A percentile compares a stretch with the other conserved stretches of the same genome.
Evolutionary conservation across 2,329 filamentous ascomycete species (phyloP).

Genomic region (Cladosporium velox): DNA sequence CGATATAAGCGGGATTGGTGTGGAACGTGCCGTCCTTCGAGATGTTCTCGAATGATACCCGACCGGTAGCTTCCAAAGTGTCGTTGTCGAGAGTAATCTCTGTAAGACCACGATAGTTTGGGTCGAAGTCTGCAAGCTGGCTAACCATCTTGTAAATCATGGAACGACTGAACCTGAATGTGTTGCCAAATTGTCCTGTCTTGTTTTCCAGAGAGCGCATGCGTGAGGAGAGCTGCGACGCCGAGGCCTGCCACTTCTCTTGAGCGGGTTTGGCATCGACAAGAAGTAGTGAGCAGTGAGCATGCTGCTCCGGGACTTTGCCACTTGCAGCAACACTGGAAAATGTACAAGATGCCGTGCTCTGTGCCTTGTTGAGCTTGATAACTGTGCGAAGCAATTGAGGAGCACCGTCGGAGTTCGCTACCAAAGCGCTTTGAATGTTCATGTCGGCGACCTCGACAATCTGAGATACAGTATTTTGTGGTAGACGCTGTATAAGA

Average conservation of each 20-base stretch:
- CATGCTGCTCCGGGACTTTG: constrained; percentile 61
- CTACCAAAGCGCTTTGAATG: constrained; percentile 70
- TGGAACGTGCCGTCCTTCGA: constrained; percentile 57
- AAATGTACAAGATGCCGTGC: constrained; percentile 56
- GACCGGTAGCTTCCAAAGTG: constrained; percentile 57
- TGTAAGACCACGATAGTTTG: constrained; percentile 59
- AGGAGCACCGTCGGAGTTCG: constrained; percentile 49
- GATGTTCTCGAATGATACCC: constrained; percentile 57
- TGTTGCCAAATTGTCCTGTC: constrained; percentile 67
- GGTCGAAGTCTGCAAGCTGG: constrained; percentile 58
- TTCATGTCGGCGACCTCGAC: constrained; percentile 68
- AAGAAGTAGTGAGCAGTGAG: constrained; percentile 58
- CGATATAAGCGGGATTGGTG: constrained; percentile 62
- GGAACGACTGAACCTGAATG: constrained; percentile 71
- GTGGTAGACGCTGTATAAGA: constrained; percentile 63
- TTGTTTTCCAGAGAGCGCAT: constrained; percentile 63
- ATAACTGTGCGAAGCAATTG: constrained; percentile 62
- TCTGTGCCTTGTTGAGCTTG: constrained; percentile 59
- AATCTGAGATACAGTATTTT: constrained; percentile 57
- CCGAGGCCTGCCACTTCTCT: constrained; percentile 61
- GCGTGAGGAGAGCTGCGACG: constrained; percentile 63
- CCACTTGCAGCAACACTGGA: constrained; percentile 63
- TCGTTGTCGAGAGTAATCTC: constrained; percentile 60
- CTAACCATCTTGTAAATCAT: constrained; percentile 76
- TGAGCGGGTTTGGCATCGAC: constrained; percentile 63